A percentile compares a stretch with the other conserved stretches of the same genome.
Evolutionary conservation across 2,329 filamentous ascomycete species (phyloP).

Genomic region (Alternaria gansuensis): DNA sequence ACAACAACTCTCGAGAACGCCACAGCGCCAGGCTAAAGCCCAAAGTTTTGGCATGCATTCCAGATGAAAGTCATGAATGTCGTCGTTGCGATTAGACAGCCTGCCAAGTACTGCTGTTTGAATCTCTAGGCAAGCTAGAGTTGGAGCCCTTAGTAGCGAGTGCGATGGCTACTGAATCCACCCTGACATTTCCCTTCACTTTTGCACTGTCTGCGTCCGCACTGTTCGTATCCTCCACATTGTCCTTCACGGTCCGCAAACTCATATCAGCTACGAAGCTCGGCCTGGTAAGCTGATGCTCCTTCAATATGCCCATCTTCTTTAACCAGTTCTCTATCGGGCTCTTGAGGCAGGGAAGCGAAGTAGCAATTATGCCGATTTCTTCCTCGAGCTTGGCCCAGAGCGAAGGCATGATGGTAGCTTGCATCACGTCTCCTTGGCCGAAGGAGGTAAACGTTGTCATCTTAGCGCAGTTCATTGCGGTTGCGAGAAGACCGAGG

Average conservation of each 20-base stretch:
- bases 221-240: conserved; percentile 18
- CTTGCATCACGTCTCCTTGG: conserved; percentile 39
- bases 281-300: conserved; percentile 28
- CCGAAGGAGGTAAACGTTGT: conserved; percentile 35
- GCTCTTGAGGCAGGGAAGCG: conserved; percentile 37
- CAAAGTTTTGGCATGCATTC: conserved; percentile 5
- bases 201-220: conserved; percentile 15
- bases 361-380: conserved; percentile 41
- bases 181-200: conserved; percentile 19
- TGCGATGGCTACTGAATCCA: conserved; percentile 28
- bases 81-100: conserved; percentile 11
- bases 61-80: neutral
- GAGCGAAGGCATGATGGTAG: conserved; percentile 35
- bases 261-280: conserved; percentile 32
- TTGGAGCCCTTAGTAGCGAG: conserved; percentile 22
- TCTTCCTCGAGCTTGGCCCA: conserved; percentile 41
- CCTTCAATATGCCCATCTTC: conserved; percentile 31
- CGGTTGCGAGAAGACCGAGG: conserved; percentile 38
- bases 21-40: conserved; percentile 14
- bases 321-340: conserved; percentile 32
- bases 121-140: conserved; percentile 4
- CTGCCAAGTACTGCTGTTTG: conserved; percentile 7
- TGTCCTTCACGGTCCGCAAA: conserved; percentile 10
- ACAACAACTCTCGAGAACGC: neutral
- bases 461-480: conserved; percentile 37